Conservation (phyloP, 2,329 filamentous ascomycete species). For the Teratosphaeria viscida region DNA sequence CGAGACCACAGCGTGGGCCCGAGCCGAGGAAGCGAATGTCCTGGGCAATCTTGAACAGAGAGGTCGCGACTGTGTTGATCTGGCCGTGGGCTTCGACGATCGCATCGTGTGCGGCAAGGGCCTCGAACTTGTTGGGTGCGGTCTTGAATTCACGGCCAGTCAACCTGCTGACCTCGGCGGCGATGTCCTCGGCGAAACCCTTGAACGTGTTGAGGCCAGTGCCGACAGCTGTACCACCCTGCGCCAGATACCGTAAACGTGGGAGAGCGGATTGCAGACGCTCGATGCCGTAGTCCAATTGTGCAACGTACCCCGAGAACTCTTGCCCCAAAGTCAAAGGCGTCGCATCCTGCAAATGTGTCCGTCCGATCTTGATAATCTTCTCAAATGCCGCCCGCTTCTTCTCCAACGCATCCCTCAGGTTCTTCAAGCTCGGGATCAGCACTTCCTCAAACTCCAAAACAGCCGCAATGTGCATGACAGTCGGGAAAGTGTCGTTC, state of each 20-base stretch:
- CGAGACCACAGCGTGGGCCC: slow-evolving; percentile 88
- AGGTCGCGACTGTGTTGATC: slow-evolving; percentile 83
- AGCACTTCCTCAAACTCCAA: slow-evolving; percentile 82
- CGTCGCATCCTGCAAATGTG: slow-evolving; percentile 94
- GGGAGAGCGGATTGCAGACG: slow-evolving; percentile 75
- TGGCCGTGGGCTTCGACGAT: slow-evolving; percentile 88
- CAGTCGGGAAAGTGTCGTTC: slow-evolving; percentile 98
- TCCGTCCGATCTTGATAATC: slow-evolving; percentile 98
- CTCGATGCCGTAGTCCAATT: slow-evolving; percentile 83
- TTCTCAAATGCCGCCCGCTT: slow-evolving; percentile 85
- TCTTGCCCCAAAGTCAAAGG: slow-evolving; percentile 92
- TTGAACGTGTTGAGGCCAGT: slow-evolving; percentile 96
- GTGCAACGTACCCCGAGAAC: slow-evolving; percentile 93
- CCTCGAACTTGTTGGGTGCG: slow-evolving; percentile 98
- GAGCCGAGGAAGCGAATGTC: slow-evolving; percentile 96
- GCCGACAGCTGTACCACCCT: slow-evolving; percentile 93
- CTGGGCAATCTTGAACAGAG: slow-evolving; percentile 95
- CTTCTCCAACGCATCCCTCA: slow-evolving; percentile 72
- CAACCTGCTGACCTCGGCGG: slow-evolving; percentile 81
- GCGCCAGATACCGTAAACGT: slow-evolving; percentile 75
- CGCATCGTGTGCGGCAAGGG: slow-evolving; percentile 89
- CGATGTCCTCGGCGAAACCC: slow-evolving; percentile 90
- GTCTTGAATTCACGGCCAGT: slow-evolving; percentile 91
- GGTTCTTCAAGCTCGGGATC: slow-evolving; percentile 68
- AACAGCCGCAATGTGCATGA: slow-evolving; percentile 98